A percentile compares a stretch with the other conserved stretches of the same genome.
Evolutionary conservation across 306 rosid species (phyloP).

Genomic region (Cajanus cajan): DNA sequence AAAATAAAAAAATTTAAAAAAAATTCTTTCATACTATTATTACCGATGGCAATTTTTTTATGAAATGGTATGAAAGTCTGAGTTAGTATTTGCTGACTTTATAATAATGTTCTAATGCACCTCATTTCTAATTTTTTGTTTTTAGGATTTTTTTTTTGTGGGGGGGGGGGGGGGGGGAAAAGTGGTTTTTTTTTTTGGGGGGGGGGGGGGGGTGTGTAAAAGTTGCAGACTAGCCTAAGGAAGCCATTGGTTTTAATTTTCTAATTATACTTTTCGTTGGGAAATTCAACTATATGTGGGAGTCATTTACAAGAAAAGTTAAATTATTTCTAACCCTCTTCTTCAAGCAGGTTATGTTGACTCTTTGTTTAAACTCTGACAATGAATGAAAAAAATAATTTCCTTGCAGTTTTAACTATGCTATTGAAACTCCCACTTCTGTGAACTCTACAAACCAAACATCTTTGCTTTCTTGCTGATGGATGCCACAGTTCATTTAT

Average conservation of each 20-base stretch:
- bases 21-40: background rate
- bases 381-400: background rate
- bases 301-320: background rate
- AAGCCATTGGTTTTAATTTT: background rate
- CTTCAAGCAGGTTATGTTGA: background rate
- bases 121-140: background rate
- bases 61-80: background rate
- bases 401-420: background rate
- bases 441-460: background rate
- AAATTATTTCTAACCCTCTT: background rate
- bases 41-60: background rate
- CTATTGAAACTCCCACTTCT: background rate
- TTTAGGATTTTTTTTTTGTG: background rate
- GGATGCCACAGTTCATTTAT: background rate
- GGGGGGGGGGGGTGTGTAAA: background rate
- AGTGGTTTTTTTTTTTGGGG: background rate
- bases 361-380: background rate
- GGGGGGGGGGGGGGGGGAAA: background rate
- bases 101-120: background rate
- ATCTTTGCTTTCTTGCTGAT: background rate
- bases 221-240: background rate
- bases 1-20: background rate
- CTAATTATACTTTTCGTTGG: background rate
- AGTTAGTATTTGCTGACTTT: background rate
- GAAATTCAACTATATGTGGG: background rate